Base-by-base conservation (phyloP, 805 yeast species). In the Cyberlindnera subsufficiens region DNA sequence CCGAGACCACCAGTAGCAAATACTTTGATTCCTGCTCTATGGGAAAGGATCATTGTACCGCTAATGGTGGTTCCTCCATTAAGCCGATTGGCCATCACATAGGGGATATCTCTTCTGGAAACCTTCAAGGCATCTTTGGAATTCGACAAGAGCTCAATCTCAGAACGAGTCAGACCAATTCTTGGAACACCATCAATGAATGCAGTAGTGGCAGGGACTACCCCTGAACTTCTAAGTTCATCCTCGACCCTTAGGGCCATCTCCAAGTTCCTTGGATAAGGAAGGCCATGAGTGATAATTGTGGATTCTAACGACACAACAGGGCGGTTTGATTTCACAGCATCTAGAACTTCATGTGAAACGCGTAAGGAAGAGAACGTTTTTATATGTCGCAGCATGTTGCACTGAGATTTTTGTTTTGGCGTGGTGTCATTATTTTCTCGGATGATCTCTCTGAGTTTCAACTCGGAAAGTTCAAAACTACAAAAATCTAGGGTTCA, bases 1-100 rank as follows among this genome's bases (percentile, higher is more conserved):
- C 96, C 96, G 16, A 88, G 69, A 1, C 96, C 96, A 29, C 96
- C 96, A 3, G 96, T 89, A 1, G 95, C 93, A 69, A 88, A 89
- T 11, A 89, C 87, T 52, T 77, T 73, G 51, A 88, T 85, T 0
- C 95, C 93, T 0, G 90, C 89, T 54, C 64, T 56, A 41, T 79
- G 70, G 1, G 96, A 80, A 16, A 89, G 61, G 17, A 88, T 82
- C 95, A 87, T 86, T 0, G 96, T 88, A 22, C 86, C 81, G 3
- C 96, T 86, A 44, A 88, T 86, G 0, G 96, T 88, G 2, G 96
- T 89, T 6, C 96, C 96, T 8, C 96, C 96, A 38, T 75, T 68
- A n/a, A 77, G 59, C 27, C 66, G 64, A 36, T 69, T 65, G 13
- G 88, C 76, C 78, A 87, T 75, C 3, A 83, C 78, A 49, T 72